A percentile compares a stretch with the other conserved stretches of the same genome.
Conservation (phyloP, 352 stramenopile species). For the Pythium dissimile region DNA sequence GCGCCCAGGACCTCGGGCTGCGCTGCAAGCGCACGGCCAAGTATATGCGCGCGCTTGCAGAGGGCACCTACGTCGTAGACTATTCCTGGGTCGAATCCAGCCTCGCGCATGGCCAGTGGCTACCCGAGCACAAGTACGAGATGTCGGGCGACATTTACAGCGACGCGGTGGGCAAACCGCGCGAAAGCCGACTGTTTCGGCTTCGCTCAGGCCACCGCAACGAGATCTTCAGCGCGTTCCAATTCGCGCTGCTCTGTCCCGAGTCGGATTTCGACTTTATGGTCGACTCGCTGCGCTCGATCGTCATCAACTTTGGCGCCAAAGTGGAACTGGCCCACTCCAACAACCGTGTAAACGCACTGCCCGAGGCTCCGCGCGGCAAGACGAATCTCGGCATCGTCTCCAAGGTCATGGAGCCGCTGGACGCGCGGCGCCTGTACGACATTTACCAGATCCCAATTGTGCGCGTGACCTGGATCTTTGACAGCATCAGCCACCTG, state of each 20-base stretch:
- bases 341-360: background rate
- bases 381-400: conserved; percentile 56
- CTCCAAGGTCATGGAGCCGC: conserved; percentile 56
- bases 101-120: conserved; percentile 53
- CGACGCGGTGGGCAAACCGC: conserved; percentile 60
- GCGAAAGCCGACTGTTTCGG: conserved; percentile 49
- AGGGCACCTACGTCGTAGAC: conserved; percentile 73
- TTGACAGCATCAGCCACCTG: conserved; percentile 85
- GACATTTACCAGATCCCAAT: conserved; percentile 75
- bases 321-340: conserved; percentile 30
- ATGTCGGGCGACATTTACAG: conserved; percentile 82
- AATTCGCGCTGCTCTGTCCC: conserved; percentile 71
- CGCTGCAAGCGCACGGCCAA: conserved; percentile 83
- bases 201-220: conserved; percentile 52
- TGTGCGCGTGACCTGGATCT: conserved; percentile 84
- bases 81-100: conserved; percentile 74
- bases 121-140: conserved; percentile 69
- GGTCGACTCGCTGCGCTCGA: conserved; percentile 44
- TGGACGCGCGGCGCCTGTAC: conserved; percentile 54
- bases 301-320: conserved; percentile 74
- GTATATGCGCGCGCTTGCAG: conserved; percentile 81
- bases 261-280: conserved; percentile 74
- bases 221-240: conserved; percentile 74
- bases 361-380: conserved; percentile 1
- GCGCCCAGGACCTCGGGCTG: conserved; percentile 15